phyloP scores from a whole-genome alignment of 352 stramenopile species.

The Phytophthora kernoviae region DNA sequence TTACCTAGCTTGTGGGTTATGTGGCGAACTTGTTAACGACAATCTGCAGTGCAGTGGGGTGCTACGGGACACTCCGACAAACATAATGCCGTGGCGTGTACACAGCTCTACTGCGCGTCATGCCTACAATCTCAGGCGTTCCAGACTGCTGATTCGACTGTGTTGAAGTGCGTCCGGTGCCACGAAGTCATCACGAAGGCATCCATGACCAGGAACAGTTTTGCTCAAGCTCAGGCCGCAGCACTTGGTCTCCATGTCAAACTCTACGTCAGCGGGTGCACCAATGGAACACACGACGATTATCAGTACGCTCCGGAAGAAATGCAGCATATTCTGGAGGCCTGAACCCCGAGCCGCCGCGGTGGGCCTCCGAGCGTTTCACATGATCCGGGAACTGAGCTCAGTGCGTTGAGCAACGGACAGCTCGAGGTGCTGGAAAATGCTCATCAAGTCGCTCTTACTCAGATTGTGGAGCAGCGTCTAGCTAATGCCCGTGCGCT shows the following conservation, averaged over 20 bases:
- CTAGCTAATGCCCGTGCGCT: conserved; percentile 58
- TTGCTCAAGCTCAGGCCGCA: conserved; percentile 68
- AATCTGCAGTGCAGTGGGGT: conserved; percentile 67
- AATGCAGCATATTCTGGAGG: conserved; percentile 55
- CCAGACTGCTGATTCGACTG: conserved; percentile 20
- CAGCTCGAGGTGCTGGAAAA: conserved; percentile 80
- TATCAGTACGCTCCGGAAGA: conserved; percentile 45
- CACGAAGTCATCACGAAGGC: conserved; percentile 40
- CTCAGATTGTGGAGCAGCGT: conserved; percentile 64
- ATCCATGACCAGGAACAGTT: conserved; percentile 61
- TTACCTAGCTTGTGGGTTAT: conserved; percentile 72
- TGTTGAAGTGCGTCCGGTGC: conserved; percentile 64
- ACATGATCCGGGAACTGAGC: conserved; percentile 52
- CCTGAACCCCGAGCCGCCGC: conserved; percentile 39
- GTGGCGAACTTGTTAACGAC: conserved; percentile 74
- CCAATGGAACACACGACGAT: conserved; percentile 9
- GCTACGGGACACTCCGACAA: conserved; percentile 10
- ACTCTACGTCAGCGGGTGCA: conserved; percentile 1
- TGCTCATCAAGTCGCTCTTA: conserved; percentile 59
- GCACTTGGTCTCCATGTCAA: conserved; percentile 53
- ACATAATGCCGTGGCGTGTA: conserved; percentile 38
- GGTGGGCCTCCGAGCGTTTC: conserved; percentile 50
- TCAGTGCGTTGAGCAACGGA: conserved; percentile 65
- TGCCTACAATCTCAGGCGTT: conserved; percentile 50
- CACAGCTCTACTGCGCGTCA: conserved; percentile 72